Base-by-base conservation (phyloP, 768 basidiomycete genomes). In the Nevesoporus exiguus region DNA sequence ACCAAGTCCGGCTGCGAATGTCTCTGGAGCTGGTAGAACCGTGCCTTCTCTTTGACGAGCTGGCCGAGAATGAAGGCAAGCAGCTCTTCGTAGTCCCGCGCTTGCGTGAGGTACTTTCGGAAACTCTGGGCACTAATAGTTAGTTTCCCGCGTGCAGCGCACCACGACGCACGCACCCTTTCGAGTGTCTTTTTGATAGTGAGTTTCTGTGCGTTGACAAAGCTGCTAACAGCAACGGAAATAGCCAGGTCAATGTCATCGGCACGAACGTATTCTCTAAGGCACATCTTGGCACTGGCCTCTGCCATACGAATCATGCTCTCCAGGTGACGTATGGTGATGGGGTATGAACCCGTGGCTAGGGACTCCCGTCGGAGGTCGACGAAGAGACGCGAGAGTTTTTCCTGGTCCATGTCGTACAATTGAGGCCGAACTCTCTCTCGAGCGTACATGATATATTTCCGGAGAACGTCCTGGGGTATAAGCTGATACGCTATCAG, bases 241-340 rank as follows among this genome's bases (percentile, higher is more conserved):
- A 99, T 98, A 2, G 97, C 96, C 48, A 98, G 75, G 70, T 99
- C 94, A 62, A 99, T 93, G 68, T 99, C 97, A 69, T 98, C 97
- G 36, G 87, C 78, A 43, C 97, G 83, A 30, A 98, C 97, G 65
- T 93, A 98, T 72, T 98, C 96, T 49, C 97, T 81, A 57, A 99
- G 76, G 46, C 95, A 86, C 97, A 99, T 98, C 78, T 96, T 97
- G 22, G 97, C 97, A 66, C 90, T 93, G 14, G 97, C 96, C 72
- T 99, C 97, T 3, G 93, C 83, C 96, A 98, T 98, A 37, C 97
- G 88, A 73, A 99, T 98, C 91, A 97, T 97, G 68, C 93, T 96
- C 74, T 99, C 97, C 54, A 99, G 73, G 66, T 98, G 97, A 52
- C 97, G 91, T 46, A 98, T 89, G 9, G 97, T 99, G 68, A 99